Evolutionary conservation across 2,329 filamentous ascomycete species (phyloP).

Genomic region (Thielaviopsis euricoi): DNA sequence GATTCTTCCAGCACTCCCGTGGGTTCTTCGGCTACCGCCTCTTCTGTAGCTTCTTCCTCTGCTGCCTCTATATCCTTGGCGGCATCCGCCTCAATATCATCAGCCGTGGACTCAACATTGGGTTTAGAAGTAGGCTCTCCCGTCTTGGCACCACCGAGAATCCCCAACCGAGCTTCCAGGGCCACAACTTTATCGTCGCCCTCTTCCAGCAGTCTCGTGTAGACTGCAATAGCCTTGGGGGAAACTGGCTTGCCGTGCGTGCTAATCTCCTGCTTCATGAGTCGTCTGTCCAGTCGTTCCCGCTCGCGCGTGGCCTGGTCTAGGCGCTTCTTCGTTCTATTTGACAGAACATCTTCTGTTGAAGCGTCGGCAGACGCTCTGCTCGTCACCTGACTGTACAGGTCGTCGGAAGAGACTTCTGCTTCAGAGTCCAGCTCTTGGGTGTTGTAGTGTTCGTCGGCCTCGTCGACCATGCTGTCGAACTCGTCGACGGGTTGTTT

Average conservation of each 20-base stretch:
- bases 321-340: neutral
- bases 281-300: neutral
- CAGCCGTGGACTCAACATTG: neutral
- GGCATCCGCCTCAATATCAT: neutral
- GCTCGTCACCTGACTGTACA: neutral
- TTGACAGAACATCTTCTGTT: neutral
- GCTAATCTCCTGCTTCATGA: constrained; percentile 1
- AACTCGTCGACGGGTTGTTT: neutral
- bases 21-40: neutral
- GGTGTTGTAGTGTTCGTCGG: neutral
- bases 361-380: neutral
- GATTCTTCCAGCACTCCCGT: neutral
- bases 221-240: constrained; percentile 1
- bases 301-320: constrained; percentile 4
- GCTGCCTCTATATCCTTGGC: neutral
- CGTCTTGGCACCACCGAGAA: neutral
- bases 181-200: neutral
- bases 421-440: neutral
- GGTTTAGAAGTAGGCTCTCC: too few relatives aligned
- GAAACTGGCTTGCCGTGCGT: constrained; percentile 7
- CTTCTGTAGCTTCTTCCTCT: neutral
- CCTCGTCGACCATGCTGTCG: neutral
- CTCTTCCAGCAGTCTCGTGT: neutral
- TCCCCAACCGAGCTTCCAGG: neutral
- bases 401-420: neutral